phyloP scores from a whole-genome alignment of 306 rosid genomes.

The Begonia peltatifolia region DNA sequence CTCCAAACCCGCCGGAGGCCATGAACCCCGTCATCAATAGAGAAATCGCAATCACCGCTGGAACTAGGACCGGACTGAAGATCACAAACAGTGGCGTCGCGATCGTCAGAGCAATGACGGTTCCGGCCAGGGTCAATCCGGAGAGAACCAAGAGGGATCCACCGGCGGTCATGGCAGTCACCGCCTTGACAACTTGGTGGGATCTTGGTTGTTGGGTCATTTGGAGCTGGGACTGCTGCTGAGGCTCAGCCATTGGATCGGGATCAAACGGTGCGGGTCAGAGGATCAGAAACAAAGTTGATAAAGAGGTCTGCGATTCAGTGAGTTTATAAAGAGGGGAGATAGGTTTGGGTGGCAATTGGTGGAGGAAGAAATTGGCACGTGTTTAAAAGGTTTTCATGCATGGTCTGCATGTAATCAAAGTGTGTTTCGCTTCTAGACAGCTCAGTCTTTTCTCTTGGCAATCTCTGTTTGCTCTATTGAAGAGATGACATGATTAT shows the following conservation, averaged over 20 bases:
- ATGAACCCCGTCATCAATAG: constrained; percentile 39
- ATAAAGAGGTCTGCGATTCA: background rate
- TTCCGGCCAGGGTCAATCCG: constrained; percentile 26
- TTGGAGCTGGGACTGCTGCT: constrained; percentile 1
- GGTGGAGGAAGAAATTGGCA: constrained; percentile 11
- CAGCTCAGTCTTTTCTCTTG: constrained; percentile 21
- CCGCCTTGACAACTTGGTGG: constrained; percentile 33
- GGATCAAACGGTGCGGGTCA: background rate
- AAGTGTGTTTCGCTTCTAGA: background rate
- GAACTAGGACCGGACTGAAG: constrained; percentile 17
- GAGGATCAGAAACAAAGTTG: background rate
- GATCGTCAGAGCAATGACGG: constrained; percentile 39
- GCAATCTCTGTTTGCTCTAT: too few relatives aligned
- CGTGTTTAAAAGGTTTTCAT: constrained; percentile 40
- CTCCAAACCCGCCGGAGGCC: constrained; percentile 51
- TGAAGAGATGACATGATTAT: too few relatives aligned
- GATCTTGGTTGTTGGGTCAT: constrained; percentile 6
- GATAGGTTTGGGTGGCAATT: constrained; percentile 20
- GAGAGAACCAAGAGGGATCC: constrained; percentile 55
- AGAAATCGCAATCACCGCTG: constrained; percentile 27
- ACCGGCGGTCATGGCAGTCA: constrained; percentile 44
- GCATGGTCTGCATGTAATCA: constrained; percentile 40
- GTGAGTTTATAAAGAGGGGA: constrained; percentile 10
- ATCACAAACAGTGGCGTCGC: constrained; percentile 44
- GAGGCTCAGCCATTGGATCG: constrained; percentile 26